These are phyloP conservation scores for Dictyostelium intermedium DNA, from an alignment of 78 protist species.

Conservation along the genomic window DNA sequence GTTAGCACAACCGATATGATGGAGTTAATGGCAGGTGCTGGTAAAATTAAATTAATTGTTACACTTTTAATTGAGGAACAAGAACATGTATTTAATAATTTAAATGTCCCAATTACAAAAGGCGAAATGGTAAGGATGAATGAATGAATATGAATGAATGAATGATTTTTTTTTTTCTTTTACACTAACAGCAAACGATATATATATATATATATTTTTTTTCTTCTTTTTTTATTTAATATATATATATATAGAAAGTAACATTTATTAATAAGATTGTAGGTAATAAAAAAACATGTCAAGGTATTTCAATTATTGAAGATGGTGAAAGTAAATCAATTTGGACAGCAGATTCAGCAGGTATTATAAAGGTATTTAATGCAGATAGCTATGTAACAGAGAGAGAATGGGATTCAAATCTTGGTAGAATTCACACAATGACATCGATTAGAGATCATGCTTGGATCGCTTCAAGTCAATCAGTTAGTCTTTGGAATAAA, in stretches of 20 bases:
- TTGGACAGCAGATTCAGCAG: constrained; percentile 65
- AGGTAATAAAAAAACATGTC: constrained; percentile 52
- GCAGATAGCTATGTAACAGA: constrained; percentile 7
- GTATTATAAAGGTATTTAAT: constrained; percentile 17
- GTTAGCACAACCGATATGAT: constrained; percentile 60
- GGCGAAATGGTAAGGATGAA: background rate
- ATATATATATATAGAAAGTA: background rate
- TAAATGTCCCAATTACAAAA: constrained; percentile 8
- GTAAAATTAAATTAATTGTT: constrained; percentile 59
- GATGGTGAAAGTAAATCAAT: background rate
- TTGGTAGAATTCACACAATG: constrained; percentile 54
- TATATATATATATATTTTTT: background rate
- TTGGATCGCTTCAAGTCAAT: constrained; percentile 43
- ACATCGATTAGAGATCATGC: constrained; percentile 25
- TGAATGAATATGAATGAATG: background rate
- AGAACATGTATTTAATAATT: constrained; percentile 20
- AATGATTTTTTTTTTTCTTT: too few species aligned
- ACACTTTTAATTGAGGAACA: constrained; percentile 61
- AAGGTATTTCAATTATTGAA: constrained; percentile 37
- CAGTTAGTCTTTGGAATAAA: constrained; percentile 43
- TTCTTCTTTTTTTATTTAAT: too few species aligned
- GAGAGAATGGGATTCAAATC: constrained; percentile 25
- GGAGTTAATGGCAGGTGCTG: constrained; percentile 77
- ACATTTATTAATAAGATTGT: constrained; percentile 30
- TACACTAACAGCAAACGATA: too few species aligned